Conservation (phyloP, 2,329 filamentous ascomycete species). For the Parascedosporium putredinis region DNA sequence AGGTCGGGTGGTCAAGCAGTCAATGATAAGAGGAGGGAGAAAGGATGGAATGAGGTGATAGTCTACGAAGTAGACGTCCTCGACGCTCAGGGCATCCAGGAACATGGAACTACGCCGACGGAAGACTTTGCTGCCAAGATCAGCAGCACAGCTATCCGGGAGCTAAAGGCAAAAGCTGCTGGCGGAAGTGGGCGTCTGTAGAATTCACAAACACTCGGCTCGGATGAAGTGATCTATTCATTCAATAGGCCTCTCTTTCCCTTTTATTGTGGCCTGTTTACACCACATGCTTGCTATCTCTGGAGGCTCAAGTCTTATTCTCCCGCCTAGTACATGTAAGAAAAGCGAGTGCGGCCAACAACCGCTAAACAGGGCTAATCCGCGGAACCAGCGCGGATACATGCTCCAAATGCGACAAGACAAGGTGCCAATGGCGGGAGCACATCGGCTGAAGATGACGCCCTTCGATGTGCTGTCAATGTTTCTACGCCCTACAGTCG, state of each 20-base stretch:
- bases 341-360: too few species aligned
- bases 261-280: too few species aligned
- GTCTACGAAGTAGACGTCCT: slow-evolving; percentile 87
- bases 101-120: slow-evolving; percentile 24
- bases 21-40: slow-evolving; percentile 68
- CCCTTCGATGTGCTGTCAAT: not conserved
- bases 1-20: slow-evolving; percentile 72
- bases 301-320: too few species aligned
- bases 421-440: too few species aligned
- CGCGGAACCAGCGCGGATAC: too few species aligned
- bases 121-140: slow-evolving; percentile 73
- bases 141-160: slow-evolving; percentile 77
- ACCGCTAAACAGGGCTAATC: too few species aligned
- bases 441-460: too few species aligned
- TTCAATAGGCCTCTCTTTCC: not conserved
- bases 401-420: too few species aligned
- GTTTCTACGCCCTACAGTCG: too few species aligned
- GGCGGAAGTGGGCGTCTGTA: not conserved
- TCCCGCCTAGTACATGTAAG: too few species aligned
- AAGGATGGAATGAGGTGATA: slow-evolving; percentile 65
- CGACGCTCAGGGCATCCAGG: slow-evolving; percentile 47
- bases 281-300: too few species aligned
- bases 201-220: not conserved
- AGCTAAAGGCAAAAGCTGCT: slow-evolving; percentile 26
- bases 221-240: not conserved